Percentiles rank a stretch among this genome's conserved stretches.
phyloP scores from a whole-genome alignment of 2,329 filamentous ascomycete genomes.

The Sporothrix mexicana region DNA sequence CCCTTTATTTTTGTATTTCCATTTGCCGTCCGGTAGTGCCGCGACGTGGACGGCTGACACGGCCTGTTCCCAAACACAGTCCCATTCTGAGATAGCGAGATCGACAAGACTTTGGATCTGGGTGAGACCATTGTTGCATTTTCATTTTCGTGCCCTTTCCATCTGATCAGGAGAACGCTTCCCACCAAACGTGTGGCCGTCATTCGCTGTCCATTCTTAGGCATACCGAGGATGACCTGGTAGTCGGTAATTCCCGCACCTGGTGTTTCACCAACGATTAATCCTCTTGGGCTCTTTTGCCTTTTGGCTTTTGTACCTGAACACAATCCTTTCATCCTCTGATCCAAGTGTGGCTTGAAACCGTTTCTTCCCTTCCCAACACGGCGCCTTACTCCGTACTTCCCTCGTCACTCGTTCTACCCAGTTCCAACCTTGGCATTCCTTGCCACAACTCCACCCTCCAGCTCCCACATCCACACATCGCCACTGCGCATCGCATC shows the following conservation, averaged over 20 bases:
- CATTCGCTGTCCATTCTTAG: no score
- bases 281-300: no score
- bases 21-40: background rate
- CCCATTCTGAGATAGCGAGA: background rate
- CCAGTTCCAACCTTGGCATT: no score
- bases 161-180: background rate
- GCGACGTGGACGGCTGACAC: background rate
- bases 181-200: background rate
- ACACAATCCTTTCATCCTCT: background rate
- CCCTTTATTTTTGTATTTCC: background rate
- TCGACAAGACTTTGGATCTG: background rate
- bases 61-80: background rate
- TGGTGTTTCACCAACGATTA: background rate
- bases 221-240: background rate
- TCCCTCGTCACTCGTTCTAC: no score
- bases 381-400: no score
- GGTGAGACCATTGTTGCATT: background rate
- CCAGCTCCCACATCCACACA: no score
- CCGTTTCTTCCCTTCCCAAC: background rate
- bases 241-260: background rate
- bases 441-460: no score
- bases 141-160: background rate
- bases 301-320: background rate
- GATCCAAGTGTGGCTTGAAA: background rate
- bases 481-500: no score